Base-by-base conservation (phyloP, 192 early-diverging fungal species). In the Helicostylum pulchrum region DNA sequence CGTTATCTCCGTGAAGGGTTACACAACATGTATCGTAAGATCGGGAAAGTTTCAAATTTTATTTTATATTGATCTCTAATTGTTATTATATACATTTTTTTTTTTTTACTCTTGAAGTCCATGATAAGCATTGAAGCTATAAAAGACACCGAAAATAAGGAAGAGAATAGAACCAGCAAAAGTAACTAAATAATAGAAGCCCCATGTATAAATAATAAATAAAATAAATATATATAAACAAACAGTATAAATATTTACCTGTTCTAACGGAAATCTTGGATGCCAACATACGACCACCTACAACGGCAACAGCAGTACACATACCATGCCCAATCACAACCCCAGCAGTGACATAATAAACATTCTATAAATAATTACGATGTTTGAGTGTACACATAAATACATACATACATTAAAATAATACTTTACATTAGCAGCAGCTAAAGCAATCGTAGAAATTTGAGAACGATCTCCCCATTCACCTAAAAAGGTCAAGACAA, bases 401-500 rank as follows among this genome's bases (percentile, higher is more conserved):
- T 53, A 44, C 4, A 61, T 2, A 68, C 17, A 26, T 26, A 26
- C 26, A 26, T 26, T 26, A 17, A 4, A 75, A 20, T 19, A 42
- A 30, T 45, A 34, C 66, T 69, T 70, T 79, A 87, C 85, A 66
- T 88, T 84, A n/a, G 96, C 92, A 17, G 94, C 95, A 47, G 93
- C 95, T 59, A 99, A 77, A 36, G 94, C 96, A 71, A 99, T 94
- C 1, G 96, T 98, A 2, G 94, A 89, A 62, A 97, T 91, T 77
- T 99, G 96, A 61, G 92, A 95, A 23, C 95, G 85, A 74, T 98
- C 95, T 12, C 95, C 95, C 95, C 95, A 99, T 71, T 99, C 97
- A 45, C 92, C 97, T 62, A 99, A 63, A 66, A 99, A 99, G 43
- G 95, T 97, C 67, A 99, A 71, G 34, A 94, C 85, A 82, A 98